Percentiles rank a stretch among this genome's conserved stretches.
Conservation (phyloP, 805 yeast species). For the Hanseniaspora opuntiae region DNA sequence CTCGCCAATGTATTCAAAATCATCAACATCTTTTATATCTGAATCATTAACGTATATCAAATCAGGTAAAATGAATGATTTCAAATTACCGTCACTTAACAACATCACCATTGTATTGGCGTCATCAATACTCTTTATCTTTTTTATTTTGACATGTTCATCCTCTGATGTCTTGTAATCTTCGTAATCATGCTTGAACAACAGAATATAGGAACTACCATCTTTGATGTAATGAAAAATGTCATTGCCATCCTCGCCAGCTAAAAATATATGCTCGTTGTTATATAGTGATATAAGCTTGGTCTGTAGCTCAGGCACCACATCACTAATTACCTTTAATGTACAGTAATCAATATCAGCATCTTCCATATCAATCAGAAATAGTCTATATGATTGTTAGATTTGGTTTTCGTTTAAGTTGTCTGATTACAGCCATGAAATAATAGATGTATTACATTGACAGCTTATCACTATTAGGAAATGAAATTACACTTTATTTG, state of each 20-base stretch:
- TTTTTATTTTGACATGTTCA: not conserved
- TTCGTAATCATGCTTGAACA: constrained; percentile 8
- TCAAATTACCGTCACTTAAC: not conserved
- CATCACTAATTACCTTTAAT: not conserved
- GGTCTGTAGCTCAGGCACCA: not conserved
- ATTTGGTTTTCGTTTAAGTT: too few relatives aligned
- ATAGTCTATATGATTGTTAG: too few relatives aligned
- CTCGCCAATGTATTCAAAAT: not conserved
- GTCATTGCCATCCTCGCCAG: not conserved
- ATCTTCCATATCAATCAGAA: not conserved
- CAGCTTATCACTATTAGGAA: too few relatives aligned
- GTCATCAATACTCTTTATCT: not conserved
- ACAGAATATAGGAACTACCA: not conserved
- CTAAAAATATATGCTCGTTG: constrained; percentile 4
- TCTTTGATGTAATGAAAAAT: constrained; percentile 9
- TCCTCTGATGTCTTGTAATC: not conserved
- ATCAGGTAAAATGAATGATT: constrained; percentile 4
- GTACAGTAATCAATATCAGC: not conserved
- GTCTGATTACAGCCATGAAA: not conserved
- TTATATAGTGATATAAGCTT: not conserved
- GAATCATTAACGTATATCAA: not conserved
- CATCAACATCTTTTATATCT: not conserved
- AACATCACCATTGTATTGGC: not conserved
- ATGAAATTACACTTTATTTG: too few relatives aligned
- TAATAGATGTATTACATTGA: too few relatives aligned